Base-by-base conservation (phyloP, 805 yeast species). In the Candida nanaspora region DNA sequence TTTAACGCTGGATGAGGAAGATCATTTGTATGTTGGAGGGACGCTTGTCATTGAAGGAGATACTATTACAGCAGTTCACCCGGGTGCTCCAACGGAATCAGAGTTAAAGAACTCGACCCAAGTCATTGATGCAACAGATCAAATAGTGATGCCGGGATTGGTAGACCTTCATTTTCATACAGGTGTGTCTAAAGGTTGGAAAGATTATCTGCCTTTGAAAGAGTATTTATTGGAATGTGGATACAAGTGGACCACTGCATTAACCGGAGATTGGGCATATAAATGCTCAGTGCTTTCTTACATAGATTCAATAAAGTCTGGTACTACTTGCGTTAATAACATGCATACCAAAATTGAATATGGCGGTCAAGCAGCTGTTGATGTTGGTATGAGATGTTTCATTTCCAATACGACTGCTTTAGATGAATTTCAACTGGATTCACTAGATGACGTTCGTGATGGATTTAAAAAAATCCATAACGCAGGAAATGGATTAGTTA, bases 191-290 rank as follows among this genome's bases (percentile, higher is more conserved):
- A 32, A 37, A 13, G 44, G 42, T 4, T 41, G 40, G 40, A 38
- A 41, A 26, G 44, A 41, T 19, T 31, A 31, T 21, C 21, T 38
- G 29, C 44, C 44, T 10, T 34, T 41, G 33, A 41, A 41, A n/a
- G 41, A 41, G 28, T 41, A 38, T 23, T 23, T 40, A 13, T 29
- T 33, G 15, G 40, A 35, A 26, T 40, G 42, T 25, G 34, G 42
- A 21, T 40, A 40, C 22, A 29, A 29, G 13, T 40, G 39, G 19
- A 25, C 26, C 9, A 25, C 33, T 20, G 42, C 40, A 6, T 10
- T 40, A 31, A 38, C 34, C 16, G 40, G 28, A 13, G 42, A 40
- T 11, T 35, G 39, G 20, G 20, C 34, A 4, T 40, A 40, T 19
- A 33, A 38, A 33, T 39, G 34, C 15, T 39, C 39, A 7, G 18